Percentiles rank a stretch among this genome's conserved stretches.
Evolutionary conservation across 768 basidiomycete species (phyloP).

Genomic region (Lactarius quietus): DNA sequence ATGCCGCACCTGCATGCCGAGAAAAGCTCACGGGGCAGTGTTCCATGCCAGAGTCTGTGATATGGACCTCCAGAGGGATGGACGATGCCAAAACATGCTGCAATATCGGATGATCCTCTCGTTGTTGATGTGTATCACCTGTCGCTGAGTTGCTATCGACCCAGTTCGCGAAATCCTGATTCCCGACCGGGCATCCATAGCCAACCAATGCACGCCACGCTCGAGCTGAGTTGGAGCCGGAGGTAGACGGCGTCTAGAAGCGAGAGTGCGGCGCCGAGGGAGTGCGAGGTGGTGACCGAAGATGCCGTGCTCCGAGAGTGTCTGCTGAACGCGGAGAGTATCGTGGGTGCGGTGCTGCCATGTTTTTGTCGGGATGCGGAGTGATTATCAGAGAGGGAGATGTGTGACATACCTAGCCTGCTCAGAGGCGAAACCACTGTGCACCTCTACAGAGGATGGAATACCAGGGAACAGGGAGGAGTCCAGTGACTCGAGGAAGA

Average conservation of each 20-base stretch:
- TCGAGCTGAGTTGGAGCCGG: conserved; percentile 24
- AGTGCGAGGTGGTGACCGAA: conserved; percentile 20
- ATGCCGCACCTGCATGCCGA: neutral
- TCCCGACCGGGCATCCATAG: conserved; percentile 30
- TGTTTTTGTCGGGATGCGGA: neutral
- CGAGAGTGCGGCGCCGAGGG: conserved; percentile 29
- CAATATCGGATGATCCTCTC: conserved; percentile 36
- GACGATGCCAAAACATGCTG: conserved; percentile 40
- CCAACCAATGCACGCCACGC: conserved; percentile 18
- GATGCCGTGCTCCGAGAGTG: neutral
- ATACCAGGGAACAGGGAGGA: conserved; percentile 50
- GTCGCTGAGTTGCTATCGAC: conserved; percentile 3
- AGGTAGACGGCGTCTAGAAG: conserved; percentile 32
- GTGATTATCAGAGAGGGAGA: too few species aligned
- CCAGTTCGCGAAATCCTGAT: conserved; percentile 14
- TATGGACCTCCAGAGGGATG: conserved; percentile 43
- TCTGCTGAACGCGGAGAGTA: conserved; percentile 2
- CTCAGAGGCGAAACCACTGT: conserved; percentile 44
- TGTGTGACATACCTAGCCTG: conserved; percentile 43
- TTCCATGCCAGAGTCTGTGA: conserved; percentile 42
- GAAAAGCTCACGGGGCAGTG: conserved; percentile 42
- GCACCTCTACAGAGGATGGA: conserved; percentile 39
- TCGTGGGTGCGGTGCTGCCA: conserved; percentile 4
- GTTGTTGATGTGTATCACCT: conserved; percentile 15
- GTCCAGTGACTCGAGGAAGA: conserved; percentile 36